Evolutionary conservation across 2,329 filamentous ascomycete species (phyloP).

Genomic region (Huntiella moniliformis): DNA sequence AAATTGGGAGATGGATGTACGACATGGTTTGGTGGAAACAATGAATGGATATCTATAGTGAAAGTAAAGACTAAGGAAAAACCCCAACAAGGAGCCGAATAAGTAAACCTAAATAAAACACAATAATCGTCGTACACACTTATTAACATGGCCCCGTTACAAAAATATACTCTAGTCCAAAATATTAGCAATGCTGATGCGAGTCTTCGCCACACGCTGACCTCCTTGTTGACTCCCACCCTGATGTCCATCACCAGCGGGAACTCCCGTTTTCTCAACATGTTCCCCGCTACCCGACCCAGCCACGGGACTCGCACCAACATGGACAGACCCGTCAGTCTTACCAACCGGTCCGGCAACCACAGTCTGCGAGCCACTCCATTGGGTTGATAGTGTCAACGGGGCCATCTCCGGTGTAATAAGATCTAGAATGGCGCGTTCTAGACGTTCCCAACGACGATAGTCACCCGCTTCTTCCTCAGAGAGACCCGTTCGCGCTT

Average conservation of each 20-base stretch:
- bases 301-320: background rate
- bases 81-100: background rate
- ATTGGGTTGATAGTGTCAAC: slow-evolving; percentile 5
- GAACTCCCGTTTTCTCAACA: too few species aligned
- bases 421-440: slow-evolving; percentile 21
- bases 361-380: slow-evolving; percentile 10
- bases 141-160: background rate
- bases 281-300: background rate
- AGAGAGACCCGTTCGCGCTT: slow-evolving; percentile 31
- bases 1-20: slow-evolving; percentile 15
- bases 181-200: slow-evolving; percentile 28
- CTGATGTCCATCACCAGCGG: too few species aligned
- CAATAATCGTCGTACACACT: background rate
- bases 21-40: background rate
- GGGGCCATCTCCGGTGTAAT: slow-evolving; percentile 3
- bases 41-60: background rate
- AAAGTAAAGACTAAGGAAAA: background rate
- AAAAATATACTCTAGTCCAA: slow-evolving; percentile 17
- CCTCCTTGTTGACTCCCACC: background rate
- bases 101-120: too few species aligned
- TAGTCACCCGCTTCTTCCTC: slow-evolving; percentile 46
- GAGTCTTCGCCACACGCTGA: slow-evolving; percentile 15
- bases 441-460: slow-evolving; percentile 64
- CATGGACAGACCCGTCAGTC: background rate
- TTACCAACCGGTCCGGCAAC: background rate